These are phyloP conservation scores for Solanum pennellii DNA, from an alignment of 257 asterid species.

Conservation along the genomic window DNA sequence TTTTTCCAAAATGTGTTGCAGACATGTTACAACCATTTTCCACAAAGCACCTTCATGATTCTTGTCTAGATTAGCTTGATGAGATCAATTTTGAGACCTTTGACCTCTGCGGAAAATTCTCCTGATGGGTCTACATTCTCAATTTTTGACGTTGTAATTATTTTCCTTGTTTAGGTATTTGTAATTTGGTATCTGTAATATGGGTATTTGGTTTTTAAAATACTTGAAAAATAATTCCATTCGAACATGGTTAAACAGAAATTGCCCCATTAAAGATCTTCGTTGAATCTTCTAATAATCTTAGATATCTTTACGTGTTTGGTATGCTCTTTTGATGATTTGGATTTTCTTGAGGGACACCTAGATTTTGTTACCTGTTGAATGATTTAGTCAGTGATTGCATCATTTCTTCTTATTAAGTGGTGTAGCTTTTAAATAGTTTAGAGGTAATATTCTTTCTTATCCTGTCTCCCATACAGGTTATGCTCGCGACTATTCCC, in stretches of 20 bases:
- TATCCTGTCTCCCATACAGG: slow-evolving; percentile 30
- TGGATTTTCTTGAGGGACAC: background rate
- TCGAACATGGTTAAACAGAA: background rate
- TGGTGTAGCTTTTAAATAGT: background rate
- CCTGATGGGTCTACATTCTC: background rate
- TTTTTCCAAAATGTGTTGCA: background rate
- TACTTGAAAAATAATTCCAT: background rate
- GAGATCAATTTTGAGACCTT: background rate
- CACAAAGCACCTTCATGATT: background rate
- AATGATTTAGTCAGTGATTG: background rate
- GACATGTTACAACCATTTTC: background rate
- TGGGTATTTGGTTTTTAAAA: background rate
- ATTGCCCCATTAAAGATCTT: background rate
- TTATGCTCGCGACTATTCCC: slow-evolving; percentile 16
- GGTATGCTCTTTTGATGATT: background rate
- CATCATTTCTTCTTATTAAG: background rate
- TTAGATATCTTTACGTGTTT: background rate
- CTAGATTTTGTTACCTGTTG: background rate
- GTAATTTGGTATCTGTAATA: background rate
- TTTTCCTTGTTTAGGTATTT: background rate
- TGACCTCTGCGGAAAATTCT: background rate
- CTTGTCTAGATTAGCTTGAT: background rate
- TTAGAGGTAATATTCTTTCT: background rate
- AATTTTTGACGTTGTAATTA: background rate
- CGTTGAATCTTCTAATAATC: background rate